A percentile compares a stretch with the other conserved stretches of the same genome.
Evolutionary conservation across 148 eudicot species (phyloP).

Genomic region (Euryodendron excelsum): DNA sequence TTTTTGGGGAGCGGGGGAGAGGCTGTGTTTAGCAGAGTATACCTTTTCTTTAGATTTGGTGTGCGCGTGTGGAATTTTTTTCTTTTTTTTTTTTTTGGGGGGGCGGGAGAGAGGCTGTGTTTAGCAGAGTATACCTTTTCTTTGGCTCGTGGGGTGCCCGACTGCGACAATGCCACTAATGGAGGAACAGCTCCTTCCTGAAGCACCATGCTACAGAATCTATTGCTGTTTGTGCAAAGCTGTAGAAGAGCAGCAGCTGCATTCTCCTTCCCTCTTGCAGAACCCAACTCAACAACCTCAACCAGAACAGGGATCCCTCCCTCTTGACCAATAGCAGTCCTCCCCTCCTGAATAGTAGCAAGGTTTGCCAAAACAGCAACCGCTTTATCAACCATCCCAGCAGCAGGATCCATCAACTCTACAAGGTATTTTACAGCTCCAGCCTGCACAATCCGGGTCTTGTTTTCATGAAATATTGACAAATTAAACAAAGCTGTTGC

Average conservation of each 20-base stretch:
- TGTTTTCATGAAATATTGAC: conserved; percentile 72
- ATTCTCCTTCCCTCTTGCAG: conserved; percentile 85
- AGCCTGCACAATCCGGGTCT: conserved; percentile 57
- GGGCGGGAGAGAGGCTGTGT: too few relatives aligned
- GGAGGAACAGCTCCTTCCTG: conserved; percentile 91
- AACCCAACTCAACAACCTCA: conserved; percentile 88
- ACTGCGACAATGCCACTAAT: conserved; percentile 69
- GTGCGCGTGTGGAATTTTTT: too few relatives aligned
- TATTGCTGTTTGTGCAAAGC: conserved; percentile 61
- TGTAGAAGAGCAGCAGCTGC: conserved; percentile 87
- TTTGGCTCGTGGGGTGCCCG: conserved; percentile 82
- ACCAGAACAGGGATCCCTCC: conserved; percentile 75
- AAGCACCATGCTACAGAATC: conserved; percentile 61
- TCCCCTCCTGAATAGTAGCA: conserved; percentile 69
- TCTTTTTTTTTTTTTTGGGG: too few relatives aligned
- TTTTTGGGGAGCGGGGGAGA: too few relatives aligned
- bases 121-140: conserved; percentile 53
- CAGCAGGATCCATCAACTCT: conserved; percentile 82
- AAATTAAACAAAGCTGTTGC: conserved; percentile 77
- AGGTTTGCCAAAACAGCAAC: conserved; percentile 84
- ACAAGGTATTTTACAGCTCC: conserved; percentile 75
- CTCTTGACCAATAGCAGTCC: conserved; percentile 64
- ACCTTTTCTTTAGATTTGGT: too few relatives aligned
- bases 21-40: not conserved
- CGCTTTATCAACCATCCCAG: conserved; percentile 89